Percentiles rank a stretch among this genome's conserved stretches.
Conservation (phyloP, 768 basidiomycete species). For the Trametes villosa region DNA sequence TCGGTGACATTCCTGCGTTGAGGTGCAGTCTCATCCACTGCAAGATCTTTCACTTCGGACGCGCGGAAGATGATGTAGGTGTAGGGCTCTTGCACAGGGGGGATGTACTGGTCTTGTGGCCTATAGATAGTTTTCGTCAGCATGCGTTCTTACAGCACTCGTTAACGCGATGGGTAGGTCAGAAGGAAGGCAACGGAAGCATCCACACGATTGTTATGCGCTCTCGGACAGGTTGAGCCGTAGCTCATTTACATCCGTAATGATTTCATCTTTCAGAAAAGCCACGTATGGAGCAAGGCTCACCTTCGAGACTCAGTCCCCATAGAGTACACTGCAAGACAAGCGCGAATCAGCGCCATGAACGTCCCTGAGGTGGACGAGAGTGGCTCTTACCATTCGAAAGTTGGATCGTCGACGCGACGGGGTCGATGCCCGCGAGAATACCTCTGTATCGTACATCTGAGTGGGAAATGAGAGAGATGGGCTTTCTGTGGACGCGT, state of each 20-base stretch:
- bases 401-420: slow-evolving; percentile 83
- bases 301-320: slow-evolving; percentile 85
- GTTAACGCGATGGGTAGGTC: slow-evolving; percentile 32
- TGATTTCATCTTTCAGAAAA: slow-evolving; percentile 39
- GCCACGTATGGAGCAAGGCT: slow-evolving; percentile 31
- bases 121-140: slow-evolving; percentile 44
- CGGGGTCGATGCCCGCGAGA: slow-evolving; percentile 84
- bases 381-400: slow-evolving; percentile 66
- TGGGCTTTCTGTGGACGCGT: slow-evolving; percentile 66
- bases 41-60: slow-evolving; percentile 87
- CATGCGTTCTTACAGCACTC: background rate
- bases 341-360: too few relatives aligned
- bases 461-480: slow-evolving; percentile 88
- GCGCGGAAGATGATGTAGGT: slow-evolving; percentile 92
- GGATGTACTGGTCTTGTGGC: slow-evolving; percentile 77
- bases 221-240: slow-evolving; percentile 43
- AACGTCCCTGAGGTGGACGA: background rate
- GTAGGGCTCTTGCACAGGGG: slow-evolving; percentile 82
- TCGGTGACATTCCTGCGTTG: slow-evolving; percentile 68
- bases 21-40: slow-evolving; percentile 70
- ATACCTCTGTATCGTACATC: slow-evolving; percentile 91
- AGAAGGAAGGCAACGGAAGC: slow-evolving; percentile 70
- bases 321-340: slow-evolving; percentile 72
- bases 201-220: slow-evolving; percentile 57
- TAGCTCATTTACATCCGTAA: slow-evolving; percentile 46